A percentile compares a stretch with the other conserved stretches of the same genome.
phyloP scores from a whole-genome alignment of 129 eudicot species.

The Escallonia herrerae region DNA sequence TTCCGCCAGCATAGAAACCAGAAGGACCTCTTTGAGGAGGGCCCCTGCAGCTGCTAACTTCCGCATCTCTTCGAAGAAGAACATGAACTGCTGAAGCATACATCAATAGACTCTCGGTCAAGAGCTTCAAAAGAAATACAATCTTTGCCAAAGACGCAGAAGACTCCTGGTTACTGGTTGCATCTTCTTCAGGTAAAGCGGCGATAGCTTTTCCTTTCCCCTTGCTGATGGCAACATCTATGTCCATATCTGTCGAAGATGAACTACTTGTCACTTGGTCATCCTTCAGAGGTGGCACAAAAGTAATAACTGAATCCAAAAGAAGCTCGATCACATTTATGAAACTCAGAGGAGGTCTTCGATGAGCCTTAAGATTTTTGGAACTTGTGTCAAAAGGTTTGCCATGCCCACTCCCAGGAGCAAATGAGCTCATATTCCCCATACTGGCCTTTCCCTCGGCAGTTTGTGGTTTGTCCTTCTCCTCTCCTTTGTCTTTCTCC shows the following conservation, averaged over 20 bases:
- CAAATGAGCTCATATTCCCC: constrained; percentile 14
- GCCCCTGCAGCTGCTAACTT: constrained; percentile 51
- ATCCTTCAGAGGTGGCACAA: constrained; percentile 62
- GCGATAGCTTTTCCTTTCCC: constrained; percentile 88
- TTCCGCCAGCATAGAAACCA: constrained; percentile 43
- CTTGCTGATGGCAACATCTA: constrained; percentile 59
- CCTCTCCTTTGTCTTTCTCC: constrained; percentile 57
- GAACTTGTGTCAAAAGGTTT: constrained; percentile 54
- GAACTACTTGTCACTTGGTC: constrained; percentile 28
- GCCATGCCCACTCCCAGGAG: constrained; percentile 39
- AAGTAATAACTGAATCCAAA: constrained; percentile 53
- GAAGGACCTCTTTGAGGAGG: constrained; percentile 29
- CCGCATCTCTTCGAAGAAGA: constrained; percentile 81
- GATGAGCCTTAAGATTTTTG: constrained; percentile 60
- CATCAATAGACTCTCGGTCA: constrained; percentile 78
- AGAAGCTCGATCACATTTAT: constrained; percentile 73
- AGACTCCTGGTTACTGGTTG: constrained; percentile 46
- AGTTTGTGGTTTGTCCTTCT: constrained; percentile 53
- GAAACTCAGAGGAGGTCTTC: constrained; percentile 84
- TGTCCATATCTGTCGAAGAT: constrained; percentile 71
- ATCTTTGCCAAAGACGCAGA: constrained; percentile 77
- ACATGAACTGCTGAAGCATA: constrained; percentile 80
- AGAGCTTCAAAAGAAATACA: constrained; percentile 79
- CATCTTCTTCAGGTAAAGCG: constrained; percentile 45
- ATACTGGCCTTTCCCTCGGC: constrained; percentile 42